Evolutionary conservation across 257 asterid genomes (phyloP), one percentile per base, ranked within the genome.

Genomic region (Oldenlandia corymbosa): DNA sequence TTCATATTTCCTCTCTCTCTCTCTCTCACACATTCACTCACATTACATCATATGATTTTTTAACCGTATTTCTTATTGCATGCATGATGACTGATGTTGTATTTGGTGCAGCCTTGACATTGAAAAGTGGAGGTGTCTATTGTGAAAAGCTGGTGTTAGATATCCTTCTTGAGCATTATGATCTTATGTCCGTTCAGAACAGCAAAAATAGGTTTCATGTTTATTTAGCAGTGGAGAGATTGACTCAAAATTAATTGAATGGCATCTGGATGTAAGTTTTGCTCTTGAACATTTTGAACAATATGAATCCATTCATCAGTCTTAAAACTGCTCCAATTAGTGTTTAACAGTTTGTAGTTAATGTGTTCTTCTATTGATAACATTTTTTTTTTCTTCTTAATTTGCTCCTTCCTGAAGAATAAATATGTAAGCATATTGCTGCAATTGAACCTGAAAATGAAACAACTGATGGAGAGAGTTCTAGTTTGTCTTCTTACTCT

Each of bases 401-500:
- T 23, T 49, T 30, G 17, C 11, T 42, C n/a, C n/a, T 32, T 37
- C 49, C 58, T 50, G 59, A 58, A 58, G 55, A 61, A 66, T 68
- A 53, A 57, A 59, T 9, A 37, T 26, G 24, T 48, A 26, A 31
- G n/a, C 53, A 72, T 28, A 56, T 49, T 12, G 6, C n/a, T 1
- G 17, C 31, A 48, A 7, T 16, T 12, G 45, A 23, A 46, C 48
- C 48, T 32, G 68, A 52, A 47, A 69, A 93, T 93, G 97, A 73
- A 75, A 69, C 79, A 73, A 65, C 78, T 8, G 39, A 71, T 65
- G 78, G 79, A 77, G 72, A 70, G 70, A 12, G 65, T 60, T 26
- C 66, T 88, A 70, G 62, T 78, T 69, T 78, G 75, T 65, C 53
- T 85, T 70, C 52, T 89, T 60, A 60, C 62, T 69, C 43, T 77